Conservation (phyloP, 192 early-diverging fungal genomes). For the Lunasporangiospora selenospora region DNA sequence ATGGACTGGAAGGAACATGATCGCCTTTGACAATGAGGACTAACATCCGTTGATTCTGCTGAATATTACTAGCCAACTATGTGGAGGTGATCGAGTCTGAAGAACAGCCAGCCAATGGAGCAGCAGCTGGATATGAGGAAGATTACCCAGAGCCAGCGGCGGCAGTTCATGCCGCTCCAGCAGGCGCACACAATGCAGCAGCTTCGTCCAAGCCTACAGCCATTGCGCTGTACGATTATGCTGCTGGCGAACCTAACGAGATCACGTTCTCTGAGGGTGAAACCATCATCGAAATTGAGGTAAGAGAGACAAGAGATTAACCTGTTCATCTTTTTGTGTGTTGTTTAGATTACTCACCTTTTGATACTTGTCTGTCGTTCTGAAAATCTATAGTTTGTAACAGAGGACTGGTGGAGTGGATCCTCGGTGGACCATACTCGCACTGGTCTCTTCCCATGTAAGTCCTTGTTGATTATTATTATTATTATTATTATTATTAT, state of each 20-base stretch:
- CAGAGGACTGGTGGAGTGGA: conserved; percentile 96
- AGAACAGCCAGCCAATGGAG: conserved; percentile 2
- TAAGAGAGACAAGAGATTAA: no score
- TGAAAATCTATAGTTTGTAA: conserved; percentile 74
- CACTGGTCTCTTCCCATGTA: conserved; percentile 80
- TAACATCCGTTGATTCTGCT: neutral
- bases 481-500: neutral
- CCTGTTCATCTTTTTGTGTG: no score
- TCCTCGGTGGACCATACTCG: conserved; percentile 52
- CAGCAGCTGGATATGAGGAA: conserved; percentile 2
- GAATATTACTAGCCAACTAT: conserved; percentile 59
- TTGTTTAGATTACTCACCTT: no score
- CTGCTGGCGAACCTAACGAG: conserved; percentile 88
- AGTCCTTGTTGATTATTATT: conserved; percentile 4
- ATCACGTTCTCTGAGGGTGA: conserved; percentile 81
- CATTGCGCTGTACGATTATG: conserved; percentile 83
- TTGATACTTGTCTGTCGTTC: no score
- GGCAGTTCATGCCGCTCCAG: conserved; percentile 16
- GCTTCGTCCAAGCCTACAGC: conserved; percentile 52
- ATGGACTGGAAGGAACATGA: no score
- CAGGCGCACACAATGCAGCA: conserved; percentile 28
- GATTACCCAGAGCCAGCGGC: neutral
- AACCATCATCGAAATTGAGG: conserved; percentile 75
- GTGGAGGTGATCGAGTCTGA: conserved; percentile 61
- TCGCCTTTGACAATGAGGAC: neutral